phyloP scores from a whole-genome alignment of 108 stramenopile genomes.

The Skeletonema menzelii region DNA sequence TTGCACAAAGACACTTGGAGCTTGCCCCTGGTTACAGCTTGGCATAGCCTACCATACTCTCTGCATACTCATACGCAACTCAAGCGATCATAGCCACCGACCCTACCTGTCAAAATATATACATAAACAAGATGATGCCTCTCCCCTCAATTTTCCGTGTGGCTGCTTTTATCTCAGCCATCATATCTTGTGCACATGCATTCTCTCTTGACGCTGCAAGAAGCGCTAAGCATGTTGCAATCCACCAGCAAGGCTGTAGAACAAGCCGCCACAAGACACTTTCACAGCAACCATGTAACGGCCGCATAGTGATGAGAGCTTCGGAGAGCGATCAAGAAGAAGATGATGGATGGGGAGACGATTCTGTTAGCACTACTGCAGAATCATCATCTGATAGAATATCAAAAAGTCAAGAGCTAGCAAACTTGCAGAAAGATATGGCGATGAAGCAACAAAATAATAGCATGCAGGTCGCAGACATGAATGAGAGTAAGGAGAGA shows the following conservation, averaged over 20 bases:
- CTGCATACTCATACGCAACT: too few relatives aligned
- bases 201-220: conserved; percentile 30
- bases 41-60: too few relatives aligned
- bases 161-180: neutral
- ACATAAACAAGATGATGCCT: neutral
- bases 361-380: neutral
- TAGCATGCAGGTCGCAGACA: neutral
- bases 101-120: too few relatives aligned
- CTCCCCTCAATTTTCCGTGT: neutral
- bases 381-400: conserved; percentile 5
- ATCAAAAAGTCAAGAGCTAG: conserved; percentile 29
- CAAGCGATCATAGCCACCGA: too few relatives aligned
- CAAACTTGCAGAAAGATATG: conserved; percentile 14
- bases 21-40: too few relatives aligned
- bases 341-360: conserved; percentile 28
- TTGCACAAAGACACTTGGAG: too few relatives aligned
- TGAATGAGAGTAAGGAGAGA: conserved; percentile 7
- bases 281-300: neutral
- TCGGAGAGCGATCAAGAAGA: conserved; percentile 2
- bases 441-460: conserved; percentile 10
- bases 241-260: conserved; percentile 1
- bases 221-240: conserved; percentile 18
- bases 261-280: neutral
- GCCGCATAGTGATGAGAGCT: neutral
- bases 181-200: conserved; percentile 9